phyloP scores from a whole-genome alignment of 2,329 filamentous ascomycete species.

The Fusarium pininemorale region DNA sequence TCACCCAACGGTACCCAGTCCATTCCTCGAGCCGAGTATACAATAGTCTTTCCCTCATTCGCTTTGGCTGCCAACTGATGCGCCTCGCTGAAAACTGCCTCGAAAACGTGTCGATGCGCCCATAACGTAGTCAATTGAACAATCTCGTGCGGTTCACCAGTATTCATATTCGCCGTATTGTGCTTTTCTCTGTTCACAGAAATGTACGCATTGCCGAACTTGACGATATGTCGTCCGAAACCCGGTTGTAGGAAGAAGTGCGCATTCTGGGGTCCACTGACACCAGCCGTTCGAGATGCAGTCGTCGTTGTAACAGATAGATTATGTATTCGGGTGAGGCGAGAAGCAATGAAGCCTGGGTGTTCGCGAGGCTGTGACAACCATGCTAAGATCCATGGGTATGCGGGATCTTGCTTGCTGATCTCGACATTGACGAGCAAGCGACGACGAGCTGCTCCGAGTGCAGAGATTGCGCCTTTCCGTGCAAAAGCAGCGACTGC shows the following conservation, averaged over 20 bases:
- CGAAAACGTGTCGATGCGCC: conserved; percentile 87
- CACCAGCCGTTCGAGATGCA: conserved; percentile 65
- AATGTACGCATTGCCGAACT: conserved; percentile 87
- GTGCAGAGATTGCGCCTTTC: conserved; percentile 75
- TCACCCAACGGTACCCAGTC: conserved; percentile 88
- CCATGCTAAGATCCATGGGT: conserved; percentile 94
- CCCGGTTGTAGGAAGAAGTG: conserved; percentile 91
- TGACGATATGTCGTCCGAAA: conserved; percentile 87
- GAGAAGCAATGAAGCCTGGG: conserved; percentile 66
- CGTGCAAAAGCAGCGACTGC: conserved; percentile 83
- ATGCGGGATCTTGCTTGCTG: conserved; percentile 90
- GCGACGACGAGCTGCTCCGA: conserved; percentile 80
- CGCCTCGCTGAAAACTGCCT: conserved; percentile 88
- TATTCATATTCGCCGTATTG: conserved; percentile 79
- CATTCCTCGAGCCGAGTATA: conserved; percentile 86
- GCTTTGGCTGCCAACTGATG: conserved; percentile 80
- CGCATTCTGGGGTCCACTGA: conserved; percentile 74
- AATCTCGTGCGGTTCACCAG: conserved; percentile 92
- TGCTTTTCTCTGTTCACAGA: conserved; percentile 88
- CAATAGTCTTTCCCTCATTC: conserved; percentile 90
- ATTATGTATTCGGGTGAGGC: conserved; percentile 68
- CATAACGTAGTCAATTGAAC: conserved; percentile 93
- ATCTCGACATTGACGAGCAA: conserved; percentile 97
- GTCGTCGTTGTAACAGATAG: conserved; percentile 68
- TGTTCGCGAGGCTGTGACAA: conserved; percentile 82